Evolutionary conservation across 2,329 filamentous ascomycete species (phyloP).

Genomic region (Penicillium thymicola): DNA sequence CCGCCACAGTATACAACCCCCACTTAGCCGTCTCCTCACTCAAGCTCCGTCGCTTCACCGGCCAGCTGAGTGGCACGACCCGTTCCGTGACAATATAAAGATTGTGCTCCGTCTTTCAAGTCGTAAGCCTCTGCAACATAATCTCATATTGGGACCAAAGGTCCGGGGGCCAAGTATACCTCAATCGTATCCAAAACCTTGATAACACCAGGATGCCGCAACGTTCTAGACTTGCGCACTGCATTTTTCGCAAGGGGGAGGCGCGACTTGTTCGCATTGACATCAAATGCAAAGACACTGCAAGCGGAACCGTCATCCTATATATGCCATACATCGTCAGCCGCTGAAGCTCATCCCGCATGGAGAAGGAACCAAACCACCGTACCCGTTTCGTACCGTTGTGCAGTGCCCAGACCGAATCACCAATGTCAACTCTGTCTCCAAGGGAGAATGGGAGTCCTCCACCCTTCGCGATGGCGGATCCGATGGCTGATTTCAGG

Average conservation of each 20-base stretch:
- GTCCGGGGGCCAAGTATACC: slow-evolving; percentile 48
- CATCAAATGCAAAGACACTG: slow-evolving; percentile 95
- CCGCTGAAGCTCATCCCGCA: background rate
- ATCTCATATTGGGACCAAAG: background rate
- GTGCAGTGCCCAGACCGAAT: slow-evolving; percentile 94
- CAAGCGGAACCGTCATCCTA: slow-evolving; percentile 93
- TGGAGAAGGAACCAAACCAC: background rate
- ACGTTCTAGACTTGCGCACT: slow-evolving; percentile 84
- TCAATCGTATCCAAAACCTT: slow-evolving; percentile 93
- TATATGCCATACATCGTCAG: slow-evolving; percentile 13
- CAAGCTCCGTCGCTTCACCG: slow-evolving; percentile 81
- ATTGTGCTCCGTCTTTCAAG: slow-evolving; percentile 76
- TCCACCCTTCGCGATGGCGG: slow-evolving; percentile 90
- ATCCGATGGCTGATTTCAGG: slow-evolving; percentile 94
- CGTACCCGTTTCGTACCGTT: slow-evolving; percentile 87
- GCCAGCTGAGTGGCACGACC: slow-evolving; percentile 81
- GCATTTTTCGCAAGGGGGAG: slow-evolving; percentile 89
- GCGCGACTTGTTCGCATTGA: slow-evolving; percentile 72
- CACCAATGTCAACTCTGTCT: slow-evolving; percentile 85
- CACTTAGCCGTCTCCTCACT: slow-evolving; percentile 94
- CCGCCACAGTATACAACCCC: slow-evolving; percentile 83
- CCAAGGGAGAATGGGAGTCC: slow-evolving; percentile 91
- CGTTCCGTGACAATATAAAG: slow-evolving; percentile 96
- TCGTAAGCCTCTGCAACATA: slow-evolving; percentile 11
- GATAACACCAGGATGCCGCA: slow-evolving; percentile 91